These are phyloP conservation scores for Rutstroemia sp. DNA, from an alignment of 2,329 filamentous ascomycete genomes.

Conservation along the genomic window DNA sequence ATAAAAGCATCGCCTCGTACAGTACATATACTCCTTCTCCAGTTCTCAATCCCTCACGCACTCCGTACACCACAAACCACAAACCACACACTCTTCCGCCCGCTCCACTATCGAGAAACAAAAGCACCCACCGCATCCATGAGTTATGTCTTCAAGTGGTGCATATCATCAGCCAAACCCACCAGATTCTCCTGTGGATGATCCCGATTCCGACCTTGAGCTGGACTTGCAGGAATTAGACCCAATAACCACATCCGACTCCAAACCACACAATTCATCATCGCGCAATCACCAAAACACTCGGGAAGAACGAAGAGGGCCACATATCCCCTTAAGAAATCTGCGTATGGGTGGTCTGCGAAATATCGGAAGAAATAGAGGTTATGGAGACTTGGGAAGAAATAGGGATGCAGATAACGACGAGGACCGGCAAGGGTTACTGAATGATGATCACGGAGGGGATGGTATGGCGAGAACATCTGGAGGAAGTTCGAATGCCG, in stretches of 20 bases:
- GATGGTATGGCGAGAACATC: slow-evolving; percentile 45
- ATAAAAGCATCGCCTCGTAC: too few relatives aligned
- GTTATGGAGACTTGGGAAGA: slow-evolving; percentile 54
- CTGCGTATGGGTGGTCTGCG: slow-evolving; percentile 59
- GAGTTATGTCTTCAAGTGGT: slow-evolving; percentile 31
- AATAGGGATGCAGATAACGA: slow-evolving; percentile 41
- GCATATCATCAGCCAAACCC: slow-evolving; percentile 28
- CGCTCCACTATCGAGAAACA: not conserved
- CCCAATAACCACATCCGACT: slow-evolving; percentile 36
- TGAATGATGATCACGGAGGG: slow-evolving; percentile 53
- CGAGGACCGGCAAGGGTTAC: slow-evolving; percentile 59
- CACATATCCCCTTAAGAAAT: slow-evolving; percentile 61
- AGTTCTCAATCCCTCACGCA: too few relatives aligned
- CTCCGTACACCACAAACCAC: too few relatives aligned
- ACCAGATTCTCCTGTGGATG: slow-evolving; percentile 57
- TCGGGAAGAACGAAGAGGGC: slow-evolving; percentile 23
- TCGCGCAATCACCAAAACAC: slow-evolving; percentile 24
- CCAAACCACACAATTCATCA: slow-evolving; percentile 19
- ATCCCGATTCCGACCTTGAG: slow-evolving; percentile 70
- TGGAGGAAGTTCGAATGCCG: slow-evolving; percentile 46
- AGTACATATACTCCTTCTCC: too few relatives aligned
- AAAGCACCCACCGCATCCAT: slow-evolving; percentile 26
- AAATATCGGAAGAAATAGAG: slow-evolving; percentile 40
- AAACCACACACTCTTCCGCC: too few relatives aligned
- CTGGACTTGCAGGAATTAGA: slow-evolving; percentile 76